Base-by-base conservation (phyloP, 1,284 basidiomycete species). In the Ceratobasidium sp. region DNA sequence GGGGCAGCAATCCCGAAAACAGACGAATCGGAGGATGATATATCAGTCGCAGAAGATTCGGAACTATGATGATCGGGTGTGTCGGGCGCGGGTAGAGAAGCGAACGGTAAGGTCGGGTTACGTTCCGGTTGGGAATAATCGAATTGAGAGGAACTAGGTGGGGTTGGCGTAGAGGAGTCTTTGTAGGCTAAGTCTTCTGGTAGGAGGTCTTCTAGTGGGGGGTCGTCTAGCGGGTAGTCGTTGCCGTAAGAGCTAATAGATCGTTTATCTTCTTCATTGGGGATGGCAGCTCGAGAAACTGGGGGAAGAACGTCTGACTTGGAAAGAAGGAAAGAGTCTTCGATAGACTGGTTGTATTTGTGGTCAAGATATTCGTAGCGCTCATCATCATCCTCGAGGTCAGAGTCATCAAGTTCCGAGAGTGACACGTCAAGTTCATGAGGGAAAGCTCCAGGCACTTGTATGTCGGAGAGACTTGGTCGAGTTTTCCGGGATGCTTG, bases 401-500 rank as follows among this genome's bases (percentile, higher is more conserved):
- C 66, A 13, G 31, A 31, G 14, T 19, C 37, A n/a, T 6, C 53
- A 56, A 34, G 8, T 5, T 19, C n/a, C 11, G 7, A 19, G 19
- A 53, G 8, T 9, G 66, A 46, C 2, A 13, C 31, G 7, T 5
- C 7, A 19, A 4, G 27, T 16, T 46, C 41, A 2, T 14, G 1
- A 13, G 66, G 54, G 27, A 69, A 69, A 6, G 66, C 53, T 1
- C 66, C 66, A 46, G 54, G 66, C 19, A 69, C 14, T n/a, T 27
- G 48, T 5, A 27, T 1, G 14, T 22, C 48, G 6, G 31, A n/a
- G 14, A 22, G 8, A 27, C 8, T 29, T 5, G 34, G 41, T 1
- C 29, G 22, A 6, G 19, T 3, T 22, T 37, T 8, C 37, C n/a
- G 29, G 2, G 41, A 16, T 37, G 19, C n/a, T 27, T 34, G 34